phyloP scores from a whole-genome alignment of 202 grass and related monocot genomes.

The Carex arenaria region DNA sequence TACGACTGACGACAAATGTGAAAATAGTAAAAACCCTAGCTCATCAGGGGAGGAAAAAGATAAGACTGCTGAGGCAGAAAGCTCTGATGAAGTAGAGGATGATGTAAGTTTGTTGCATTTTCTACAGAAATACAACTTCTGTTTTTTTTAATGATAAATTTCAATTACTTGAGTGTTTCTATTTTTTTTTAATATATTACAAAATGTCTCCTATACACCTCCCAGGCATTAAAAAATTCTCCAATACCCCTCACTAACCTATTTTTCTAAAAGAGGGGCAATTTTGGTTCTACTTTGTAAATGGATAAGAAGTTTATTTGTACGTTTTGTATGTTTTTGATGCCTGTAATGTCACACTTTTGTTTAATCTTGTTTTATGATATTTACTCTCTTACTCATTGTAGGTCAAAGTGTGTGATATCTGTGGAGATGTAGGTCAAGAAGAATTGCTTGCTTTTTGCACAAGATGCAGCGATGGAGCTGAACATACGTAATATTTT shows the following conservation, averaged over 20 bases:
- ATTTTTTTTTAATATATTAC: not conserved
- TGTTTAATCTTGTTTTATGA: constrained; percentile 22
- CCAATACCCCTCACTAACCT: not conserved
- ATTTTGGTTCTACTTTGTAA: not conserved
- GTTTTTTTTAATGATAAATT: not conserved
- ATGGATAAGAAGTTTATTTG: not conserved
- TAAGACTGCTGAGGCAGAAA: constrained; percentile 34
- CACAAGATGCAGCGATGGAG: constrained; percentile 90
- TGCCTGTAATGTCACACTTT: not conserved
- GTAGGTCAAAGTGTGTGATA: constrained; percentile 96
- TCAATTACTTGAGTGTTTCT: not conserved
- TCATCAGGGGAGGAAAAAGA: constrained; percentile 4
- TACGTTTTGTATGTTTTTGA: not conserved
- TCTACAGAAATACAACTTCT: not conserved
- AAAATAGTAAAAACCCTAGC: constrained; percentile 35
- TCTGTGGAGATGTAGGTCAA: constrained; percentile 89
- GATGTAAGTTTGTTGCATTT: constrained; percentile 40
- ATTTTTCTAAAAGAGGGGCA: not conserved
- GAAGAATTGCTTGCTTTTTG: constrained; percentile 79
- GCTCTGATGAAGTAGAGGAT: constrained; percentile 60
- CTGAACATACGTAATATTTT: constrained; percentile 82
- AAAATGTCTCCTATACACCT: not conserved
- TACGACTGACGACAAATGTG: not conserved
- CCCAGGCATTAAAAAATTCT: not conserved
- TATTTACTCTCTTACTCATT: constrained; percentile 29